Conservation (phyloP, 1,139 yeast genomes). For the Debaryomyces singareniensis region DNA sequence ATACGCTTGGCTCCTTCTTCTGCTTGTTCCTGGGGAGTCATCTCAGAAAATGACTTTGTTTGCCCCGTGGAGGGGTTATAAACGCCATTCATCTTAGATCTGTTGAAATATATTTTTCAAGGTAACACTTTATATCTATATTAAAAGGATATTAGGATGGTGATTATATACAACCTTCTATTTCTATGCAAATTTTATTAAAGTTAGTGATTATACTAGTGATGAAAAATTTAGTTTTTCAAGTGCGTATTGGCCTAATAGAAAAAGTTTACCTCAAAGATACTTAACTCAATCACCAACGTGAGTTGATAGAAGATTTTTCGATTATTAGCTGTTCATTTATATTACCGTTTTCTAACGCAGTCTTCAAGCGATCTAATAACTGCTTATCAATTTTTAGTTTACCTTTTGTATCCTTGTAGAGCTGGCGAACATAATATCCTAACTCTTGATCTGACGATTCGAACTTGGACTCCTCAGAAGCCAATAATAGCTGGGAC, state of each 20-base stretch:
- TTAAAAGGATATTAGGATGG: too few relatives aligned
- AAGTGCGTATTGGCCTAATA: too few relatives aligned
- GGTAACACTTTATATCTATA: too few relatives aligned
- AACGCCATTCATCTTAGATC: slow-evolving; percentile 16
- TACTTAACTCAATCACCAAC: not conserved
- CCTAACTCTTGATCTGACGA: slow-evolving; percentile 5
- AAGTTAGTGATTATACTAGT: too few relatives aligned
- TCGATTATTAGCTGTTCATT: slow-evolving; percentile 9
- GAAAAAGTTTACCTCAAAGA: too few relatives aligned
- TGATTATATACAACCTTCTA: too few relatives aligned
- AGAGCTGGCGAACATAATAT: slow-evolving; percentile 5
- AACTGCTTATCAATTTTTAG: slow-evolving; percentile 5
- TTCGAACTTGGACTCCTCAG: too few relatives aligned
- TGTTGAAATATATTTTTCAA: too few relatives aligned
- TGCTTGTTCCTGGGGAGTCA: slow-evolving; percentile 91
- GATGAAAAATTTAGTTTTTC: too few relatives aligned
- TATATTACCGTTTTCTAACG: slow-evolving; percentile 6
- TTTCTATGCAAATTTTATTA: too few relatives aligned
- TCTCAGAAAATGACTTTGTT: slow-evolving; percentile 49
- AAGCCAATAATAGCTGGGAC: slow-evolving; percentile 1
- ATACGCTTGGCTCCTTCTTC: slow-evolving; percentile 84
- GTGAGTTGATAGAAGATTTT: slow-evolving; percentile 3
- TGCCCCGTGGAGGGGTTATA: slow-evolving; percentile 16
- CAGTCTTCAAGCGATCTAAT: slow-evolving; percentile 5
- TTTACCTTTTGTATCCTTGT: slow-evolving; percentile 8